Base-by-base conservation (phyloP, 2,329 filamentous ascomycete species). In the Ceratocystis huliohia region DNA sequence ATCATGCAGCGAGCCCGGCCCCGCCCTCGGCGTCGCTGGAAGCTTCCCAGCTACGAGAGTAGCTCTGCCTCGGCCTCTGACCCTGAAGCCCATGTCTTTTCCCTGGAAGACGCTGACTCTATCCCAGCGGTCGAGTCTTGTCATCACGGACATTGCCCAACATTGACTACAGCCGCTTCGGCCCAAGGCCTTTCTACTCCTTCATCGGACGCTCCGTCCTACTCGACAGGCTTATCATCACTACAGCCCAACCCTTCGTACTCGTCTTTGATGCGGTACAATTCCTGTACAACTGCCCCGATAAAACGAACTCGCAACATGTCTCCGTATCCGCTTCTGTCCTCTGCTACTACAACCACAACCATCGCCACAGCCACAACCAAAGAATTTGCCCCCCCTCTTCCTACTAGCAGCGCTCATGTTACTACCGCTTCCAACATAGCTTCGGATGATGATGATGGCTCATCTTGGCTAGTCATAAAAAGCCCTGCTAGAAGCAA, bases 1-100 rank as follows among this genome's bases (percentile, higher is more conserved):
- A 65, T 67, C 10, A 67, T 67, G 63, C 53, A 65, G 20, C 63
- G 63, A 13, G 41, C 63, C 15, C 56, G 66, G n/a, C 63, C 66
- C 13, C 66, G 66, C 17, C 41, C 30, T 28, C 25, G 45, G 13
- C 53, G 64, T n/a, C 22, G 56, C 53, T 61, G 56, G 53, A 61
- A 61, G 28, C 22, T 65, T 15, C 56, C 56, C 1, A 50, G 64
- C 56, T 61, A 61, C 15, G 28, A 61, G 1, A 61, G 64, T 28
- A 65, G 64, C 22, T 64, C 63, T 30, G 20, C 48, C 5, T 46
- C 57, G 3, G 25, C 15, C 30, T 4, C 28, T 62, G 48, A 53
- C 13, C n/a, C 48, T 20, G 17, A 53, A 53, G 48, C n/a, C 48
- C 48, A 53, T 25, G 8, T 53, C 7, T 22, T 13, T 53, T 53